Percentiles rank a stretch among this genome's conserved stretches.
These are phyloP conservation scores for Gaultheria prostrata DNA, from an alignment of 148 eudicot genomes.

Conservation along the genomic window DNA sequence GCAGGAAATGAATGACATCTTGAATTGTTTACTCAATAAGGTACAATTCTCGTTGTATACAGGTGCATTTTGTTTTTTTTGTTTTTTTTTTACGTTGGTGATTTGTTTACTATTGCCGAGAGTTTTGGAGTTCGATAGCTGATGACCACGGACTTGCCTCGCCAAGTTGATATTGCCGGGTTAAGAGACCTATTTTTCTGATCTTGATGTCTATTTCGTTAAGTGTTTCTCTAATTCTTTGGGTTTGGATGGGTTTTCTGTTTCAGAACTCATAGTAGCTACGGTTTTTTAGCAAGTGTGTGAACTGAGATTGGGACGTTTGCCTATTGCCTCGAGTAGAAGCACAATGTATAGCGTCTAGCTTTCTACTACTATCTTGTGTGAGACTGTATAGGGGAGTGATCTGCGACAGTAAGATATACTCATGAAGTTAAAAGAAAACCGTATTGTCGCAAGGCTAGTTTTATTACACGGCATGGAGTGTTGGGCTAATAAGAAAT, in stretches of 20 bases:
- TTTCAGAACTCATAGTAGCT: too few relatives aligned
- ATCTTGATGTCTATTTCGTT: neutral
- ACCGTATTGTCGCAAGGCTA: too few relatives aligned
- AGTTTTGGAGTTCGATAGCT: neutral
- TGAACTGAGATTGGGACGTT: neutral
- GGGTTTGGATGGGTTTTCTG: too few relatives aligned
- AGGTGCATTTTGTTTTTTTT: neutral
- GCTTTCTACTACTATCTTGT: too few relatives aligned
- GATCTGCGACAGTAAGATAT: too few relatives aligned
- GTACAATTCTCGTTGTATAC: neutral
- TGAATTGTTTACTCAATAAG: neutral
- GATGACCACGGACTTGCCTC: neutral
- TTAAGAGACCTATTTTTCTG: neutral
- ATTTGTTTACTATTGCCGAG: neutral
- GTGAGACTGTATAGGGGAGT: too few relatives aligned
- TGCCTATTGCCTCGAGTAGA: neutral
- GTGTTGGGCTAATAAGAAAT: too few relatives aligned
- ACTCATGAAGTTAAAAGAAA: too few relatives aligned
- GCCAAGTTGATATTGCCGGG: neutral
- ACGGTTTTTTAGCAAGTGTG: too few relatives aligned
- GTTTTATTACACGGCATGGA: too few relatives aligned
- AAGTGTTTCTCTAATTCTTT: neutral
- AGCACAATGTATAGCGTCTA: too few relatives aligned
- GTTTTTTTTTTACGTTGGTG: neutral
- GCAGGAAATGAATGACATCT: neutral